Base-by-base conservation (phyloP, 352 stramenopile species). In the Phytophthora brassicae region DNA sequence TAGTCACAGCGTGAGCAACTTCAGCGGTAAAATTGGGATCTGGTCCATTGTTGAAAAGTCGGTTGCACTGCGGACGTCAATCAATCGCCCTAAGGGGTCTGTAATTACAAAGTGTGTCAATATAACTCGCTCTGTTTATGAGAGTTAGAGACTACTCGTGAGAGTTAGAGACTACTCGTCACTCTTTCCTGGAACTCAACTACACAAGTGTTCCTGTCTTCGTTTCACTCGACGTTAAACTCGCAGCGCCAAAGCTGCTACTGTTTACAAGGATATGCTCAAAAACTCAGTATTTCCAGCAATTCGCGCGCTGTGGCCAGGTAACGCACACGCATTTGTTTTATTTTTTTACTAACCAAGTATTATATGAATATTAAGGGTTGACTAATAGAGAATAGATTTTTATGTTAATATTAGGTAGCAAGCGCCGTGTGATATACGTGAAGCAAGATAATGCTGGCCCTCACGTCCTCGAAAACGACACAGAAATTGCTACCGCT, bases 11-110 rank as follows among this genome's bases (percentile, higher is more conserved):
- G 44, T 33, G n/a, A 20, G 17, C 33, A 29, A 44, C 4, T 55
- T 55, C 14, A 23, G 44, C 33, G 47, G 47, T 19, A 55, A 44
- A 55, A n/a, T 55, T 22, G 20, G 47, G 3, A 44, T 33, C 6
- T 55, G 31, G 31, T 12, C 47, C 8, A 45, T 45, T 14, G 47
- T 55, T 29, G 47, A 55, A 19, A n/a, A 55, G n/a, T 19, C 31
- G 22, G 19, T 44, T 5, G 47, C 31, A 6, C 47, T 44, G 20
- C 47, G 47, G 41, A 2, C 17, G n/a, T 44, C 47, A 1, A 7
- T 31, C 7, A 55, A 55, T 23, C 47, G 31, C 2, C 47, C 47
- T 1, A 55, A 55, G 31, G 31, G 47, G n/a, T 35, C 47, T 9
- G 12, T 31, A 6, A 13, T 55, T 13, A 55, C 33, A 4, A 44